A percentile compares a stretch with the other conserved stretches of the same genome.
Evolutionary conservation across 2,329 filamentous ascomycete genomes (phyloP).

Genomic region (Beauveria sp.): DNA sequence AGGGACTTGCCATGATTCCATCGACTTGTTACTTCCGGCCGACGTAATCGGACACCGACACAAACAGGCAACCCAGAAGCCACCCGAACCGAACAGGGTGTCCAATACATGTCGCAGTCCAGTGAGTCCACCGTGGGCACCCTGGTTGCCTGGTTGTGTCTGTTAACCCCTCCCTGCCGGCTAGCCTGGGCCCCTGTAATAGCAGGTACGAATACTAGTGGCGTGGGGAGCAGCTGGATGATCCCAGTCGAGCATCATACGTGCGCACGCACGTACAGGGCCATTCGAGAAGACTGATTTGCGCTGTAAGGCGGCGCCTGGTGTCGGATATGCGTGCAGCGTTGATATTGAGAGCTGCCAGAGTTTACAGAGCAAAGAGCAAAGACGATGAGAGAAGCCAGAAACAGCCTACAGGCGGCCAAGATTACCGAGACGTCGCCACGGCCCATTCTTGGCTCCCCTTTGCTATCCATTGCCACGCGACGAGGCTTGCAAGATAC

Average conservation of each 20-base stretch:
- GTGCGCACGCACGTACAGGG: neutral
- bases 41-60: neutral
- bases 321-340: neutral
- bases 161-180: neutral
- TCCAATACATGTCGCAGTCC: neutral
- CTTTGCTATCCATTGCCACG: conserved; percentile 9
- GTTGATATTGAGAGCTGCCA: neutral
- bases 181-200: neutral
- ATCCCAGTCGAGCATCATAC: conserved; percentile 2
- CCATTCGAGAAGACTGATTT: neutral
- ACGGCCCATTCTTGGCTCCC: conserved; percentile 6
- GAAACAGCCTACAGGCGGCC: neutral
- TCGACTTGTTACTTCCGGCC: neutral
- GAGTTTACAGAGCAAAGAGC: neutral
- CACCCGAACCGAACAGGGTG: neutral
- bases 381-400: neutral
- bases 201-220: neutral
- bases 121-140: neutral
- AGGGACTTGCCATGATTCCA: neutral
- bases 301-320: neutral
- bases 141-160: neutral
- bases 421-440: conserved; percentile 9
- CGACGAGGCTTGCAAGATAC: conserved; percentile 11
- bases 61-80: neutral
- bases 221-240: neutral